Percentiles rank a stretch among this genome's conserved stretches.
These are phyloP conservation scores for Eucalyptus erythrocorys DNA, from an alignment of 345 rosid species.

Conservation along the genomic window DNA sequence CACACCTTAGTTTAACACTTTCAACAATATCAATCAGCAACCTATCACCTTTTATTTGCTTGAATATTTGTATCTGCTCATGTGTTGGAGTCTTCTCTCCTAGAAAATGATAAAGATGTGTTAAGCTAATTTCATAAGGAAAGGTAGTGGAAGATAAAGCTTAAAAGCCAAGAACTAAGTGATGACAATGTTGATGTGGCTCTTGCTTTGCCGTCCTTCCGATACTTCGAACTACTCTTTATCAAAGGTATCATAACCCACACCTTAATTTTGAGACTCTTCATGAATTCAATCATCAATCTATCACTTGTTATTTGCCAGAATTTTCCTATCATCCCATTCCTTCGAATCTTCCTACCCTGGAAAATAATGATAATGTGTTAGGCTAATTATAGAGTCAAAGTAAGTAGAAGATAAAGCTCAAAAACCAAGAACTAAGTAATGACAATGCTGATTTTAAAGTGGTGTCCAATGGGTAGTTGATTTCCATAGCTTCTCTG, in stretches of 20 bases:
- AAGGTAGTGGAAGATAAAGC: neutral
- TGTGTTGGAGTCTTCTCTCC: neutral
- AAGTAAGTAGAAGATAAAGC: neutral
- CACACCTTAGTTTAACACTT: neutral
- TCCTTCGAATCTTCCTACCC: neutral
- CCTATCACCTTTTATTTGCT: neutral
- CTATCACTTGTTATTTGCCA: neutral
- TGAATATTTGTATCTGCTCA: neutral
- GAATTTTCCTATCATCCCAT: neutral
- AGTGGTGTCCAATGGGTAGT: slow-evolving; percentile 76
- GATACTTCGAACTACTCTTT: slow-evolving; percentile 11
- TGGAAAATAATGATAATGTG: neutral
- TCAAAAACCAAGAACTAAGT: neutral
- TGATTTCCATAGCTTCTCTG: slow-evolving; percentile 13
- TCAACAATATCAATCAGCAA: neutral
- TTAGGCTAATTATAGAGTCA: neutral
- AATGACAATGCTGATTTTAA: neutral
- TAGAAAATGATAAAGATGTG: neutral
- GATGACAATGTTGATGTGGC: neutral
- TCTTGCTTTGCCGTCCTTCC: slow-evolving; percentile 25
- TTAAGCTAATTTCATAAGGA: neutral
- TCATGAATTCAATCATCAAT: neutral
- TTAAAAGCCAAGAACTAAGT: neutral
- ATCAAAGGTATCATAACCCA: slow-evolving; percentile 38
- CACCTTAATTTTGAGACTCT: neutral